Evolutionary conservation across 164 flowering plant genomes (phyloP).

Genomic region (Saururus chinensis): DNA sequence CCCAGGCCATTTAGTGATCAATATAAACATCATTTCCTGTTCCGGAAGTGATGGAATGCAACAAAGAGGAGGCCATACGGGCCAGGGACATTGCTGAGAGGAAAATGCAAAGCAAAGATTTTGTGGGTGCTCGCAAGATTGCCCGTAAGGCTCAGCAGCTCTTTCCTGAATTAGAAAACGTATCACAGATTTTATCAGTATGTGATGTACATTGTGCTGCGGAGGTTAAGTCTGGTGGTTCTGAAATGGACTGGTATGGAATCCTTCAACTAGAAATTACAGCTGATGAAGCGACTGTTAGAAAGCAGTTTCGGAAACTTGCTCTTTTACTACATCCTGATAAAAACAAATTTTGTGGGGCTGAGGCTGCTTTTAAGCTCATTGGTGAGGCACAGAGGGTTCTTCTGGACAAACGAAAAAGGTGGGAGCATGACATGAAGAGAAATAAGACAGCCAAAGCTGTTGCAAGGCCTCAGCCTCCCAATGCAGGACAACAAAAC

Average conservation of each 20-base stretch:
- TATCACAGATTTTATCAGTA: conserved; percentile 54
- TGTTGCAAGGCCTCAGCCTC: conserved; percentile 15
- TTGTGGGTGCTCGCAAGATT: conserved; percentile 50
- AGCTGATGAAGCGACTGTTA: conserved; percentile 58
- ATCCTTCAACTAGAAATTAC: conserved; percentile 55
- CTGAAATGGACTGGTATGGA: conserved; percentile 69
- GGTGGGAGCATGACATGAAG: conserved; percentile 39
- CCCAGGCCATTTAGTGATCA: not conserved
- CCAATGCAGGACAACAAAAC: conserved; percentile 1
- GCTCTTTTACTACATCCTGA: conserved; percentile 85
- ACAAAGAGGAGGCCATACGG: conserved; percentile 74
- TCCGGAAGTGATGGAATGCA: conserved; percentile 58
- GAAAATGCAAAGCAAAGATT: conserved; percentile 57
- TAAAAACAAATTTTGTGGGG: conserved; percentile 75
- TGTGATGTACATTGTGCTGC: conserved; percentile 80
- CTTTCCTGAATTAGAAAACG: conserved; percentile 44
- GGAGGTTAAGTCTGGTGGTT: conserved; percentile 29
- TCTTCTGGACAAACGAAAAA: conserved; percentile 38
- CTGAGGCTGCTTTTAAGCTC: conserved; percentile 78
- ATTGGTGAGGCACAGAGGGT: conserved; percentile 69
- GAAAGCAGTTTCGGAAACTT: conserved; percentile 67
- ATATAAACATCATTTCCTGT: not conserved
- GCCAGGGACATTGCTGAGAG: conserved; percentile 64
- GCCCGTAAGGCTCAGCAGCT: conserved; percentile 58
- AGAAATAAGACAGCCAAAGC: conserved; percentile 12